A percentile compares a stretch with the other conserved stretches of the same genome.
Conservation (phyloP, 192 early-diverging fungal species). For the Chytriomyces hyalinus region DNA sequence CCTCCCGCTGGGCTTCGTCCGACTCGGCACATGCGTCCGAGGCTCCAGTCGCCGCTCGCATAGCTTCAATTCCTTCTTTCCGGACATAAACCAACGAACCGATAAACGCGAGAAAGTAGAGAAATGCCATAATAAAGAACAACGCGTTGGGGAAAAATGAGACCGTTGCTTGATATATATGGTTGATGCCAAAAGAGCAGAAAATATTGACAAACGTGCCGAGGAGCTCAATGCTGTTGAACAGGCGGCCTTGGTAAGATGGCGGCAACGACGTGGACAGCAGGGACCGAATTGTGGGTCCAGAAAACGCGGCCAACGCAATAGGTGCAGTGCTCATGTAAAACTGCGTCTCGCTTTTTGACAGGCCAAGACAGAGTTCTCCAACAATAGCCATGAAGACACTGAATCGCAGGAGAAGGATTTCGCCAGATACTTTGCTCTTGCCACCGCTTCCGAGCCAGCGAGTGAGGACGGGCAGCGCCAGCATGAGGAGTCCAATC, state of each 20-base stretch:
- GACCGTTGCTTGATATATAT: constrained; percentile 13
- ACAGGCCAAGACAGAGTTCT: not conserved
- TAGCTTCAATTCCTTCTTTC: not conserved
- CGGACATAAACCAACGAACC: constrained; percentile 1
- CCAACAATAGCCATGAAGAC: constrained; percentile 17
- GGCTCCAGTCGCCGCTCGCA: constrained; percentile 1
- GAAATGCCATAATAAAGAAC: constrained; percentile 9
- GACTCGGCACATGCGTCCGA: not conserved
- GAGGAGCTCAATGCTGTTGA: constrained; percentile 1
- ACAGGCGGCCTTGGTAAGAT: constrained; percentile 7
- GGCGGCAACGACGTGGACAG: constrained; percentile 4
- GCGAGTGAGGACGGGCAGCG: constrained; percentile 3
- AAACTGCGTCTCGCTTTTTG: not conserved
- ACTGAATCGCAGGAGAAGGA: constrained; percentile 7
- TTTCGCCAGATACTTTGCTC: not conserved
- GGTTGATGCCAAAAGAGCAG: not conserved
- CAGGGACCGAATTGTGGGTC: not conserved
- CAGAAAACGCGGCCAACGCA: not conserved
- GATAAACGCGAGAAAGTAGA: constrained; percentile 1
- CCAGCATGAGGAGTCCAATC: constrained; percentile 4
- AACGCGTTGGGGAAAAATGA: not conserved
- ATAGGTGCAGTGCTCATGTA: not conserved
- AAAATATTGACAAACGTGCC: not conserved
- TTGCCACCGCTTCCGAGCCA: not conserved
- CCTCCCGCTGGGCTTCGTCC: not conserved